These are phyloP conservation scores for Brachypodium distachyon DNA, from an alignment of 202 grass and related monocot genomes.

Conservation along the genomic window DNA sequence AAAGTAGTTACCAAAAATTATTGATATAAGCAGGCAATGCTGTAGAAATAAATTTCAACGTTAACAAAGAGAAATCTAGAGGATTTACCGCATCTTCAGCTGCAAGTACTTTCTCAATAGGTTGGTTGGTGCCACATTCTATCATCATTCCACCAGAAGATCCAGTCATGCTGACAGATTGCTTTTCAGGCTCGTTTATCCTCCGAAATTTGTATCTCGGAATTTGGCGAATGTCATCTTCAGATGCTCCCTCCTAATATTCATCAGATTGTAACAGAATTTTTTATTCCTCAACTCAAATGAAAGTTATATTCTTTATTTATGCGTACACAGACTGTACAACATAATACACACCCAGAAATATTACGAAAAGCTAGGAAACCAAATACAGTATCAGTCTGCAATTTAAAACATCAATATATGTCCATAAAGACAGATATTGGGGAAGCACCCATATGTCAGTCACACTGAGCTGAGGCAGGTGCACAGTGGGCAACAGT, in stretches of 20 bases:
- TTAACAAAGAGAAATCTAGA: background rate
- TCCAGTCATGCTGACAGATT: background rate
- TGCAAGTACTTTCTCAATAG: constrained; percentile 43
- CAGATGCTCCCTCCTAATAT: constrained; percentile 49
- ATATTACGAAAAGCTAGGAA: background rate
- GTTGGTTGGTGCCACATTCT: constrained; percentile 46
- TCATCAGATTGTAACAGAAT: background rate
- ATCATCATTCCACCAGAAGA: constrained; percentile 54
- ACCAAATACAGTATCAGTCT: background rate
- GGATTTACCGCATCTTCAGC: constrained; percentile 51
- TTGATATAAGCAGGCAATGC: background rate
- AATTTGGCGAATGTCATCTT: constrained; percentile 55
- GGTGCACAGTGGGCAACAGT: background rate
- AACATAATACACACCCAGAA: background rate
- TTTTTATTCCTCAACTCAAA: background rate
- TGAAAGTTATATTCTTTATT: background rate
- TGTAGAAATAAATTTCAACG: background rate
- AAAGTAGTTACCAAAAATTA: background rate
- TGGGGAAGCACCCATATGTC: background rate
- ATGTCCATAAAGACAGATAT: background rate
- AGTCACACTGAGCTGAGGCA: background rate
- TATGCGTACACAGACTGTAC: background rate
- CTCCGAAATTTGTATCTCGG: constrained; percentile 49
- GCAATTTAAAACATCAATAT: background rate
- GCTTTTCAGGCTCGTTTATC: constrained; percentile 15